These are phyloP conservation scores for Tuber microsphaerosporum DNA, from an alignment of 495 filamentous ascomycete genomes.

Conservation along the genomic window DNA sequence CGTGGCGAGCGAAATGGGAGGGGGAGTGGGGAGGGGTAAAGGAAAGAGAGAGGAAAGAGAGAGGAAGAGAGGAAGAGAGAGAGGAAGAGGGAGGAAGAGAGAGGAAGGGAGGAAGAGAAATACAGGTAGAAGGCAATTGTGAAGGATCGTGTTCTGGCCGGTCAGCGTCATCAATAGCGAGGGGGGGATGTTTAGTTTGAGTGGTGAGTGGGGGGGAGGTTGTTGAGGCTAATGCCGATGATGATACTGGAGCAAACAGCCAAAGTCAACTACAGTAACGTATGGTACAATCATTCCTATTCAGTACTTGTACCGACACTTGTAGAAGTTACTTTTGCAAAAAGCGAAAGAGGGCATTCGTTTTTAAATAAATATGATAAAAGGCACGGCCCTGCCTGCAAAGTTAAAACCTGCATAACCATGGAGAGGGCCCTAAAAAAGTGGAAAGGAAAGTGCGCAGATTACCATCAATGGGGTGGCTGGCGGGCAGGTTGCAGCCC, in stretches of 20 bases:
- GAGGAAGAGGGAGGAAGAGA: not conserved
- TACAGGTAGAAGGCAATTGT: not conserved
- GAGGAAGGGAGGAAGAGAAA: not conserved
- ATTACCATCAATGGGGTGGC: not conserved
- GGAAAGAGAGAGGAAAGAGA: not conserved
- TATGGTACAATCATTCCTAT: not conserved
- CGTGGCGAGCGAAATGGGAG: not conserved
- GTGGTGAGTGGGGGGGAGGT: not conserved
- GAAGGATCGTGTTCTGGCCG: not conserved
- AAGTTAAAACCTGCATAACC: not conserved
- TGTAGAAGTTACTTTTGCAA: not conserved
- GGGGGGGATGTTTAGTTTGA: not conserved
- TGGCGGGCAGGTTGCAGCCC: not conserved
- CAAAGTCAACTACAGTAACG: not conserved
- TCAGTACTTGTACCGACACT: not conserved
- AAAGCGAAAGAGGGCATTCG: not conserved
- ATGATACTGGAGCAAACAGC: not conserved
- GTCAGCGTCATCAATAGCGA: not conserved
- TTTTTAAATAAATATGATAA: not conserved
- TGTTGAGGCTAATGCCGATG: not conserved
- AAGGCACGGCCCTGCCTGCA: not conserved
- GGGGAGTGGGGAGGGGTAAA: not conserved
- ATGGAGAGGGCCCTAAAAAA: not conserved
- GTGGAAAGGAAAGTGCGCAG: not conserved
- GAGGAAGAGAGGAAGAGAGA: not conserved